phyloP scores from a whole-genome alignment of 805 yeast species.

The Limtongozyma cylindracea region DNA sequence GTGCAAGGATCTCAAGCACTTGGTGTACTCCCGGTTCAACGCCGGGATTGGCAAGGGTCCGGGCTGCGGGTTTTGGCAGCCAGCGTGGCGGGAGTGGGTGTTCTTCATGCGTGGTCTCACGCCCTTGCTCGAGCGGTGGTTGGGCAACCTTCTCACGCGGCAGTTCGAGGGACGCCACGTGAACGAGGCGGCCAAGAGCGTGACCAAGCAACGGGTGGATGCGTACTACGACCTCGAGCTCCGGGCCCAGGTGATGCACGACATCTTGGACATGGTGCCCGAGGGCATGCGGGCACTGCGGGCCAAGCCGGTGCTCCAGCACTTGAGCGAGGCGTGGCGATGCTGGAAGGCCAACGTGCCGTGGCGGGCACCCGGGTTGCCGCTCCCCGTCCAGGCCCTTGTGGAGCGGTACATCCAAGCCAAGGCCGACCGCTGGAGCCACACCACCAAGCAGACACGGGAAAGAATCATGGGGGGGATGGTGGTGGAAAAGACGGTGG shows the following conservation, averaged over 20 bases:
- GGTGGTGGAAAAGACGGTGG: constrained; percentile 82
- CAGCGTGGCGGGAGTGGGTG: constrained; percentile 95
- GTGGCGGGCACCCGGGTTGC: constrained; percentile 94
- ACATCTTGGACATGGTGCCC: constrained; percentile 91
- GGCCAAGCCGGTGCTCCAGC: constrained; percentile 73
- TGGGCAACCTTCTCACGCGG: constrained; percentile 71
- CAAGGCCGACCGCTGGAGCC: constrained; percentile 91
- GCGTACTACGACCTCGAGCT: constrained; percentile 85
- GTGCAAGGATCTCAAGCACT: constrained; percentile 86
- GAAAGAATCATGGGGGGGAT: constrained; percentile 78
- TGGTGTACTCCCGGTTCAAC: constrained; percentile 70
- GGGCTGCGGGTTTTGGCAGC: constrained; percentile 99
- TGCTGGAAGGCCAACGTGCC: constrained; percentile 99
- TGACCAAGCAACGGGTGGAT: constrained; percentile 88
- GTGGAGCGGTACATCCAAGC: constrained; percentile 81
- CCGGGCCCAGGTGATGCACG: constrained; percentile 86
- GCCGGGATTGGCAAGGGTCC: constrained; percentile 87
- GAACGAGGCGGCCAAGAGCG: constrained; percentile 78
- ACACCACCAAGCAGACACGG: constrained; percentile 80
- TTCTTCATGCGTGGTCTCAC: constrained; percentile 77
- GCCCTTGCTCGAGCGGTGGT: constrained; percentile 85
- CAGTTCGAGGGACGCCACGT: constrained; percentile 92
- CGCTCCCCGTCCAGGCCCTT: constrained; percentile 68
- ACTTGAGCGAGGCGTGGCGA: constrained; percentile 94
- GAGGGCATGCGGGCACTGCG: constrained; percentile 77